These are phyloP conservation scores for Leptodontidium sp. DNA, from an alignment of 2,329 filamentous ascomycete species.

Conservation along the genomic window DNA sequence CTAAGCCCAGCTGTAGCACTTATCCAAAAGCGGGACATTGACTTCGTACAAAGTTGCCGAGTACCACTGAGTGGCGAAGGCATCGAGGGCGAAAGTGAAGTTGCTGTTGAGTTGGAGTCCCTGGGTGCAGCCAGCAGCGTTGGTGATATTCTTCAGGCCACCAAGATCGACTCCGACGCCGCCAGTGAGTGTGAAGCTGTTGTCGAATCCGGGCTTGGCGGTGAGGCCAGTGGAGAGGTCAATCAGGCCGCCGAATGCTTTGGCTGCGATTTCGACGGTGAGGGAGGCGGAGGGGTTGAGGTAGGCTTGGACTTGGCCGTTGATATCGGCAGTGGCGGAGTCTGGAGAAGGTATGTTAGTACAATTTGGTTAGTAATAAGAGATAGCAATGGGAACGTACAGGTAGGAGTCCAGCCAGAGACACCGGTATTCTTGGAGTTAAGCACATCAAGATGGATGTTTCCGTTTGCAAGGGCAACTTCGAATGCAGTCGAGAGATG, in stretches of 20 bases:
- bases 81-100: constrained; percentile 44
- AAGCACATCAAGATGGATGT: constrained; percentile 52
- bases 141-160: constrained; percentile 35
- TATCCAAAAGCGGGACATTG: constrained; percentile 42
- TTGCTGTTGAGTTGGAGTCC: constrained; percentile 42
- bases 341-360: constrained; percentile 28
- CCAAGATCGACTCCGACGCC: constrained; percentile 40
- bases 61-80: constrained; percentile 44
- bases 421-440: constrained; percentile 43
- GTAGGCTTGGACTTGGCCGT: constrained; percentile 45
- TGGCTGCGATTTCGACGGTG: constrained; percentile 51
- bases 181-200: constrained; percentile 47
- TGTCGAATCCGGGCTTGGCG: constrained; percentile 49
- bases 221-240: constrained; percentile 51
- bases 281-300: constrained; percentile 48
- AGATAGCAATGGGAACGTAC: not conserved
- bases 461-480: constrained; percentile 48
- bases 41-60: constrained; percentile 40
- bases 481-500: constrained; percentile 46
- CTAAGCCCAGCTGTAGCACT: constrained; percentile 42
- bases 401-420: constrained; percentile 50
- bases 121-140: constrained; percentile 38
- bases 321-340: constrained; percentile 47
- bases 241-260: constrained; percentile 49
- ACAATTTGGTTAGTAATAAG: not conserved